These are phyloP conservation scores for Oryza nivara DNA, from an alignment of 176 grass and related monocot species.

Conservation along the genomic window DNA sequence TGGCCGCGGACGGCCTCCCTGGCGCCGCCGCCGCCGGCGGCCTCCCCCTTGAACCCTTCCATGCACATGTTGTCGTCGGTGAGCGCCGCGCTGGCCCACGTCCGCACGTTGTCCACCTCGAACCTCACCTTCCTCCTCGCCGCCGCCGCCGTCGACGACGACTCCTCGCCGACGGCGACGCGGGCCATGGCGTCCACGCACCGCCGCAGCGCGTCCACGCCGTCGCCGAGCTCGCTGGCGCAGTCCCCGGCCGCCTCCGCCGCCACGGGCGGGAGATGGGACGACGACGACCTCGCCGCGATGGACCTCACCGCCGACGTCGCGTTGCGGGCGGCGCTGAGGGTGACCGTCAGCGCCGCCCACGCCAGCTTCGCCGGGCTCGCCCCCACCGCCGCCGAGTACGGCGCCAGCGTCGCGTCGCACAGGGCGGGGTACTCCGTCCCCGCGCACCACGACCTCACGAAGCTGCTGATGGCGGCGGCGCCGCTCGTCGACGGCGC, in stretches of 20 bases:
- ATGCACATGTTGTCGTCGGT: conserved; percentile 78
- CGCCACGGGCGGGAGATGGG: conserved; percentile 30
- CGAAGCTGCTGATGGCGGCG: conserved; percentile 13
- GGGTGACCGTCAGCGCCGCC: conserved; percentile 50
- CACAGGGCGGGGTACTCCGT: conserved; percentile 57
- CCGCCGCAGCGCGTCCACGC: conserved; percentile 56
- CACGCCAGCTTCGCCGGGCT: conserved; percentile 48
- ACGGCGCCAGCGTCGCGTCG: conserved; percentile 48
- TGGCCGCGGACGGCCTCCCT: conserved; percentile 42
- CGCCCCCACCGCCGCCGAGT: conserved; percentile 33
- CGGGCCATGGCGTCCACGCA: conserved; percentile 52
- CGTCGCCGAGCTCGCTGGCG: conserved; percentile 59
- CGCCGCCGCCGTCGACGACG: no score
- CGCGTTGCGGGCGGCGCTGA: conserved; percentile 38
- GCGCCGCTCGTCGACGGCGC: background rate
- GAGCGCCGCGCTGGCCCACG: conserved; percentile 88
- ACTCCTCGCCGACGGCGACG: background rate
- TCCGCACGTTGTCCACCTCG: conserved; percentile 63
- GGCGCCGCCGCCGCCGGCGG: conserved; percentile 28
- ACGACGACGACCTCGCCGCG: background rate
- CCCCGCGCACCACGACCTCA: conserved; percentile 46
- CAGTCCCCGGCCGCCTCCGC: conserved; percentile 65
- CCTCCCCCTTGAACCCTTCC: conserved; percentile 57
- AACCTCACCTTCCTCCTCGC: conserved; percentile 26
- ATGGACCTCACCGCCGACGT: conserved; percentile 36